Base-by-base conservation (phyloP, 208 protist species). In the Leishmania tropica region DNA sequence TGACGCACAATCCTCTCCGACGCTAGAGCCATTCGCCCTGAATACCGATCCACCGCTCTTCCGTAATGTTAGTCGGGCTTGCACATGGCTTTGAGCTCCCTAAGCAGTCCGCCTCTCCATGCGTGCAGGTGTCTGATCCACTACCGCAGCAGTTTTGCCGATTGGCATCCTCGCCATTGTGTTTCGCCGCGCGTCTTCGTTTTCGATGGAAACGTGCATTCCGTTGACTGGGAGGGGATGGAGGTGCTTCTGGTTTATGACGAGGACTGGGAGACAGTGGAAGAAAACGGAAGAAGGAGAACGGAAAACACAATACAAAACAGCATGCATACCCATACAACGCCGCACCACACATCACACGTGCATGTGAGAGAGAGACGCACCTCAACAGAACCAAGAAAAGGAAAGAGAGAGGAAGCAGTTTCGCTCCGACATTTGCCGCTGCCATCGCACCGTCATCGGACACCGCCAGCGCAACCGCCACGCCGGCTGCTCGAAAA, bases 311-410 rank as follows among this genome's bases (percentile, higher is more conserved):
- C 5, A 45, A 42, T 3, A 79, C 8, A 45, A 40, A 15, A 2
- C 53, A n/a, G 72, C 42, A 47, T 35, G 58, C 21, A 78, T 31
- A 75, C 21, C 53, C 47, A 67, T 53, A 79, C 48, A 79, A 24
- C 56, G 53, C 75, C 78, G 71, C 53, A 68, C 54, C 68, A 74
- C 40, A 74, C 68, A 74, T 21, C 62, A 31, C 31, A 68, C 8
- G 31, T 21, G 31, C 62, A 40, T 31, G 31, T 40, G 11, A 17
- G 31, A 21, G 3, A 68, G 28, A 76, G 0, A 76, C 42, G 31
- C 53, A 51, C 74, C 47, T 3, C 1, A 31, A 45, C 35, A 58
- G 19, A 54, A 4, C 35, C 31, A 8, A 11, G 70, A 45, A 58
- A 58, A 40, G 68, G 68, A 7, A 21, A 58, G 71, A 58, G 71